Evolutionary conservation across 2,329 filamentous ascomycete genomes (phyloP), one percentile per base, ranked within the genome.

Genomic region (Aspergillus awamori): DNA sequence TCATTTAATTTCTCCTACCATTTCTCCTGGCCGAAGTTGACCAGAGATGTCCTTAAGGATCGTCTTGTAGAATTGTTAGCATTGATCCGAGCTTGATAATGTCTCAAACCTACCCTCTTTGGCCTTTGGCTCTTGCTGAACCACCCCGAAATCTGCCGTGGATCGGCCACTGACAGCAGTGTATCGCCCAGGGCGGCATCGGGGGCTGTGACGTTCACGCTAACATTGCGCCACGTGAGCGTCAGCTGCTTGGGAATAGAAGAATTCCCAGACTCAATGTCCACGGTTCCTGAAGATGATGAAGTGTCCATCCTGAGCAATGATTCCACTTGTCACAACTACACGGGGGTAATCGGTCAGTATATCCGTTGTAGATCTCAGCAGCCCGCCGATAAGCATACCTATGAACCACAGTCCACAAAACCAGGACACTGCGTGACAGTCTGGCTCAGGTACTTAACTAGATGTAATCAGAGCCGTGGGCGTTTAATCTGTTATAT

Each of bases 1-100:
- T 56, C 17, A 2, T 4, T 36, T 33, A 13, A 4, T 3, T 24
- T 11, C 3, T 15, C 67, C 39, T 72, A 80, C 78, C 77, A 79
- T 80, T 61, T 80, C 78, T 0, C 78, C 78, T 0, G 78, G 78
- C 4, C 71, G 72, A 0, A 80, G 76, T 57, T 80, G 78, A 1
- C 78, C 78, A 20, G 67, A 74, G 1, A 78, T 64, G 33, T 76
- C 68, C 38, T 77, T 74, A 1, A 80, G 62, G 24, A 80, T 80
- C 4, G 75, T 75, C 78, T 80, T 39, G 8, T 3, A 11, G 8
- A 0, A 2, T 10, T n/a, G 22, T 48, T 22, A 13, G 48, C n/a
- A 45, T 17, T 11, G n/a, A 8, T 10, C 5, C 8, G 10, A 6
- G 0, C 8, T 36, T 15, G 8, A 8, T 5, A 22, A 8, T 5